Evolutionary conservation across 2,329 filamentous ascomycete species (phyloP), one percentile per base, ranked within the genome.

Genomic region (Fusarium sp.): DNA sequence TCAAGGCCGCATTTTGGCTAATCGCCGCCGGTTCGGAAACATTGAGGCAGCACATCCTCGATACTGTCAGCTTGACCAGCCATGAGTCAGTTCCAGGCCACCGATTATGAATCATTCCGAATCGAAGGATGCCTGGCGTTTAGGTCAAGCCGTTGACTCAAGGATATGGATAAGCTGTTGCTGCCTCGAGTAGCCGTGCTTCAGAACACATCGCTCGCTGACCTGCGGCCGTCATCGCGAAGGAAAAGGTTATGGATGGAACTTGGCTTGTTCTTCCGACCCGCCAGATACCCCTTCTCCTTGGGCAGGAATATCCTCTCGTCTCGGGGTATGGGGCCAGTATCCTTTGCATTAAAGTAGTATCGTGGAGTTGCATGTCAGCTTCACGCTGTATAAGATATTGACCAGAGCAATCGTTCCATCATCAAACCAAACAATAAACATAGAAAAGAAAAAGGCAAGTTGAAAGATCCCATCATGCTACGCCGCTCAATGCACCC

Each of bases 401-500:
- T 65, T 60, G 59, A 72, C 62, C 46, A 63, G 68, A 57, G 41
- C 43, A 65, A 60, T 68, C 37, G 51, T 62, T 66, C 55, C 52
- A 62, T 65, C 68, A 44, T 66, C 44, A 56, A 48, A 23, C 53
- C 51, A 48, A 68, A 62, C 37, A 51, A 58, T 34, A 51, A 51
- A 9, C 23, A 39, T n/a, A 58, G n/a, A 71, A 60, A 41, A 64
- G 36, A 55, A 34, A 47, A 44, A 63, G 55, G 12, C 9, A 34
- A 9, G 9, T 34, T 34, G 9, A 12, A 34, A 23, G 23, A 34
- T 47, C 46, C 28, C 44, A 62, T 37, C 46, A 37, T 46, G 59
- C 60, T 68, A 57, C 72, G 72, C 72, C 71, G 62, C 60, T 70
- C n/a, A 61, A 73, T 74, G 72, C 66, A 74, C 48, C 44, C 56